Evolutionary conservation across 768 basidiomycete genomes (phyloP), one percentile per base, ranked within the genome.

Genomic region (Obba rivulosa): DNA sequence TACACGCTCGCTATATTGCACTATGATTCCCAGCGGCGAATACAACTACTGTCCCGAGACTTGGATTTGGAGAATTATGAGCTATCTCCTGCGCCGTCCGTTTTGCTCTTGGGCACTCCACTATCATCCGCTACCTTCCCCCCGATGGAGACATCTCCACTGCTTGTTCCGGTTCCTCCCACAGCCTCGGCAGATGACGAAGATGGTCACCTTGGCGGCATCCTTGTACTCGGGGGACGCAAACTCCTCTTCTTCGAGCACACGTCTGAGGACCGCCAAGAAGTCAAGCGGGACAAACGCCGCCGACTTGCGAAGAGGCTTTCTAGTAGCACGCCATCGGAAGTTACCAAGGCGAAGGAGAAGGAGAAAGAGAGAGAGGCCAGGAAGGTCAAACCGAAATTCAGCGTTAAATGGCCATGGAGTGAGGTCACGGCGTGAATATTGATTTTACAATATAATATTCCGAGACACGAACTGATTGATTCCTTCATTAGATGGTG

Each of bases 331-430:
- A 71, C 77, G 38, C 54, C 61, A 7, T 66, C 64, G 18, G 76
- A 78, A 51, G 64, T 51, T 4, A 64, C 63, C 11, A 72, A 71
- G 49, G 80, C 80, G 1, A 75, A 67, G 50, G 69, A 74, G 46
- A 84, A 83, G 55, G 81, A 85, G 54, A 67, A 68, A 34, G 81
- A 79, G 50, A 66, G 74, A 42, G 80, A 81, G 49, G 67, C 61
- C 18, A 74, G 68, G 63, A 76, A 70, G 54, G 69, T 77, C 50
- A 87, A 79, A 50, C 66, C 81, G 0, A 73, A 68, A 34, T 79
- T 77, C 0, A 59, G 62, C 31, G 72, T 88, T 14, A 76, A 80
- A 13, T 90, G 88, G 89, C 86, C 86, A 8, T 90, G 85, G 81
- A 77, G 74, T 49, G 78, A 81, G 51, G 71, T 91, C 35, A 72